phyloP scores from a whole-genome alignment of 495 filamentous ascomycete species.

The Xanthoparmelia taractica region DNA sequence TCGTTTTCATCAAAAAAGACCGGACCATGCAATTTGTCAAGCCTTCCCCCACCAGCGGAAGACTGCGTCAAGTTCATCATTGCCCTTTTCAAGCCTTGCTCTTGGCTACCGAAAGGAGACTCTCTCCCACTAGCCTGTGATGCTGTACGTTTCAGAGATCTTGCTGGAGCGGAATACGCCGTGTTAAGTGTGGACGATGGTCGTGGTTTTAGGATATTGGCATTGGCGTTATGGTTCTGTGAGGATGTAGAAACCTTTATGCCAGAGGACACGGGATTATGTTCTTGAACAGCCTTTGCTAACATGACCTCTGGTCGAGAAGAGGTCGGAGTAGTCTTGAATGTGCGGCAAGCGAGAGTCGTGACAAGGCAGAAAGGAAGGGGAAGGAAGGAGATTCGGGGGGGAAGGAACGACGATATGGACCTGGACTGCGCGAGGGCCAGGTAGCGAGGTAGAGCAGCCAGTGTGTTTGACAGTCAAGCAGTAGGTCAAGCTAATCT shows the following conservation, averaged over 20 bases:
- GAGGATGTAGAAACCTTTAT: constrained; percentile 14
- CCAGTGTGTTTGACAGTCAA: constrained; percentile 9
- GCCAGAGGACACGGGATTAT: constrained; percentile 5
- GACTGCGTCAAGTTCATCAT: constrained; percentile 12
- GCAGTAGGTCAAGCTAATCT: neutral
- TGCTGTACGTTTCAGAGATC: constrained; percentile 25
- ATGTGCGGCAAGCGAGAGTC: constrained; percentile 14
- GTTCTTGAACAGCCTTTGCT: constrained; percentile 22
- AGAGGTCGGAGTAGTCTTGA: constrained; percentile 8
- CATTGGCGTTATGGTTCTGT: constrained; percentile 11
- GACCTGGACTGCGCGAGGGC: constrained; percentile 13
- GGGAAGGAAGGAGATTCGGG: constrained; percentile 25
- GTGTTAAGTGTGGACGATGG: constrained; percentile 16
- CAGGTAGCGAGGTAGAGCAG: constrained; percentile 29
- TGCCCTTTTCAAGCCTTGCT: constrained; percentile 3
- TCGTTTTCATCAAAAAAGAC: constrained; percentile 51
- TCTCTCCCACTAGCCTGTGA: constrained; percentile 20
- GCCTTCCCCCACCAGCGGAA: constrained; percentile 15
- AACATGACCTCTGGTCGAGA: constrained; percentile 22
- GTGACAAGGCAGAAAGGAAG: constrained; percentile 12
- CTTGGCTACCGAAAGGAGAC: constrained; percentile 7
- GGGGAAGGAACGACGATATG: neutral
- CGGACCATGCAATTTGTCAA: constrained; percentile 24
- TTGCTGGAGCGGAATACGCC: constrained; percentile 11
- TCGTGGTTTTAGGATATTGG: constrained; percentile 21